These are phyloP conservation scores for Daldinia childiae DNA, from an alignment of 495 filamentous ascomycete species.

Conservation along the genomic window DNA sequence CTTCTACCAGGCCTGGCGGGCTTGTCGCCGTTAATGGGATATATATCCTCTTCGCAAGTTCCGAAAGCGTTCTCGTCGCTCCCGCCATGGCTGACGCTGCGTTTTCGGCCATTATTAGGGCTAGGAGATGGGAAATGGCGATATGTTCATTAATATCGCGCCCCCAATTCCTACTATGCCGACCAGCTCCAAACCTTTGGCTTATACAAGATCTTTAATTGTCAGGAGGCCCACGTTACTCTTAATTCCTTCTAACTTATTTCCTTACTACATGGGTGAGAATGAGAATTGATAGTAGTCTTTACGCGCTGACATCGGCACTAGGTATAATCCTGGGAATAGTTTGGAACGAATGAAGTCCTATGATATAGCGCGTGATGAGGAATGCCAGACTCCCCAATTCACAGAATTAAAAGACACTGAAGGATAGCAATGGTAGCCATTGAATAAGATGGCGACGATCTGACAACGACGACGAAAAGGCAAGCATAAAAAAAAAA, in stretches of 20 bases:
- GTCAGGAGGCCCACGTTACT: conserved; percentile 5
- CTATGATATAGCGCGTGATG: conserved; percentile 29
- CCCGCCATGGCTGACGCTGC: conserved; percentile 30
- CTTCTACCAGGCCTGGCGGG: conserved; percentile 74
- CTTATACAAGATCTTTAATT: conserved; percentile 8
- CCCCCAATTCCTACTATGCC: conserved; percentile 22
- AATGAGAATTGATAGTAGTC: background rate
- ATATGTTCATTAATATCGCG: conserved; percentile 19
- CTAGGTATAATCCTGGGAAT: conserved; percentile 15
- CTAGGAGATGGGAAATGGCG: background rate
- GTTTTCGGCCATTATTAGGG: conserved; percentile 24
- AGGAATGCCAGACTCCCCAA: conserved; percentile 60
- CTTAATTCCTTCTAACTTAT: background rate
- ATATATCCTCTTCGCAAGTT: conserved; percentile 75
- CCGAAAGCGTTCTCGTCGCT: conserved; percentile 44
- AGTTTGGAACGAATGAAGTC: conserved; percentile 35
- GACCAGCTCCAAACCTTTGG: conserved; percentile 1
- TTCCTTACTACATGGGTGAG: conserved; percentile 28
- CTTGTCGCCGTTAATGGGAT: conserved; percentile 75
- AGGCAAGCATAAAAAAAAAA: conserved; percentile 16
- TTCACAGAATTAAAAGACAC: conserved; percentile 46
- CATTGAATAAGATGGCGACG: conserved; percentile 41
- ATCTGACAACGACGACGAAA: conserved; percentile 26
- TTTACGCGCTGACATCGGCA: conserved; percentile 13
- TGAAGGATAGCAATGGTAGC: conserved; percentile 41